Evolutionary conservation across 176 grass and related monocot species (phyloP), one percentile per base, ranked within the genome.

Genomic region (Urochloa ruziziensis): DNA sequence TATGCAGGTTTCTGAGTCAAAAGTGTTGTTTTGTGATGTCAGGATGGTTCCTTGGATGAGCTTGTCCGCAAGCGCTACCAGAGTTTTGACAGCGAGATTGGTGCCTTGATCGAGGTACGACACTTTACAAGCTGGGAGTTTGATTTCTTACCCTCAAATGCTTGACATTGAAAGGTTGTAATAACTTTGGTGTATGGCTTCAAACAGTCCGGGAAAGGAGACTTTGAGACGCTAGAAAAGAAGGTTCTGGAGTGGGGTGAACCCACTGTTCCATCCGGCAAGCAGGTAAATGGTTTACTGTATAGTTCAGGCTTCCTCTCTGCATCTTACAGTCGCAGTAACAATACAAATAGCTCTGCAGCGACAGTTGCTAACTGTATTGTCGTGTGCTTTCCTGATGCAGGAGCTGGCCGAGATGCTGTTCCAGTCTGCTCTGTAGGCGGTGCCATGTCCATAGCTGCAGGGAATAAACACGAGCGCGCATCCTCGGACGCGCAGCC

Each of bases 211-310:
- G 95, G 95, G 14, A 91, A 97, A 78, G 95, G 74, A 36, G 92
- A 97, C 74, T 94, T 97, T 24, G 92, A 92, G 78, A 92, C 73
- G 5, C 90, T 94, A 65, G 90, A 97, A 78, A 97, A 89, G 88
- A 89, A 92, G 88, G 95, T 88, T 43, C 77, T 97, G 40, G 95
- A 94, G 85, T 97, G 95, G 95, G 95, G 92, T 27, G 95, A 97
- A 48, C 95, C 95, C 77, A 83, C 61, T 56, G 95, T 94, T 73
- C 29, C 95, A 25, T 97, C 95, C 18, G 95, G 83, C 82, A 97
- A 94, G 66, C 95, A 97, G 95, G 95, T 94, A 87, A 88, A 34
- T 27, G 30, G 21, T 65, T 19, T 2, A 8, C n/a, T n/a, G n/a
- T n/a, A 74, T 4, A 65, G 66, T 43, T 46, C 67, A 35, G 33